phyloP scores from a whole-genome alignment of 352 stramenopile species.

The Globisporangium nagaii region DNA sequence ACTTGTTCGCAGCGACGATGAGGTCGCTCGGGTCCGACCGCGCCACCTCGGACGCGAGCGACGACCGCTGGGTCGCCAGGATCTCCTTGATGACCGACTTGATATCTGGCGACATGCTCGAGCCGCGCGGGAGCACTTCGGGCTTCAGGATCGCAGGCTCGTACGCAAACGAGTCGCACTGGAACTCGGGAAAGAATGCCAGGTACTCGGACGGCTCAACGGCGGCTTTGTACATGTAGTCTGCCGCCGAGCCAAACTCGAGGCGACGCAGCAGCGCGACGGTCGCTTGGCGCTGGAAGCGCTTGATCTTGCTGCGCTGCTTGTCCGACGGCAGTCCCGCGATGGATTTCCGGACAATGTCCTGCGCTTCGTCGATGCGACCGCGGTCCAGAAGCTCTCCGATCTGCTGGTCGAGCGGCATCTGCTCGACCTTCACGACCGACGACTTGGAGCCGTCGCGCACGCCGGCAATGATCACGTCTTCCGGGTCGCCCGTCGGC shows the following conservation, averaged over 20 bases:
- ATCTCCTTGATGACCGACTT: constrained; percentile 72
- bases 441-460: constrained; percentile 66
- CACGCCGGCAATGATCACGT: constrained; percentile 73
- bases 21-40: constrained; percentile 50
- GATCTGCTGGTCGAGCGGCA: constrained; percentile 81
- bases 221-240: constrained; percentile 84
- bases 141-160: constrained; percentile 79
- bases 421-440: constrained; percentile 83
- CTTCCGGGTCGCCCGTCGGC: constrained; percentile 62
- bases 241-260: constrained; percentile 69
- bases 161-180: constrained; percentile 79
- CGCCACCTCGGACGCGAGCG: constrained; percentile 58
- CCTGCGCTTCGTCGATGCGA: constrained; percentile 80
- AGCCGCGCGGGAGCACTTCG: constrained; percentile 73
- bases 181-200: constrained; percentile 79
- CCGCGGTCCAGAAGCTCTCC: constrained; percentile 80
- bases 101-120: constrained; percentile 70
- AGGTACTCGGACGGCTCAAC: constrained; percentile 86
- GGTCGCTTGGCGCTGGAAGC: constrained; percentile 80
- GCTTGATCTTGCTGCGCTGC: constrained; percentile 85
- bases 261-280: constrained; percentile 72
- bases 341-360: constrained; percentile 82
- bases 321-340: constrained; percentile 67
- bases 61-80: constrained; percentile 34
- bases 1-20: constrained; percentile 51